These are phyloP conservation scores for Geopyxis carbonaria DNA, from an alignment of 495 filamentous ascomycete genomes.

Conservation along the genomic window DNA sequence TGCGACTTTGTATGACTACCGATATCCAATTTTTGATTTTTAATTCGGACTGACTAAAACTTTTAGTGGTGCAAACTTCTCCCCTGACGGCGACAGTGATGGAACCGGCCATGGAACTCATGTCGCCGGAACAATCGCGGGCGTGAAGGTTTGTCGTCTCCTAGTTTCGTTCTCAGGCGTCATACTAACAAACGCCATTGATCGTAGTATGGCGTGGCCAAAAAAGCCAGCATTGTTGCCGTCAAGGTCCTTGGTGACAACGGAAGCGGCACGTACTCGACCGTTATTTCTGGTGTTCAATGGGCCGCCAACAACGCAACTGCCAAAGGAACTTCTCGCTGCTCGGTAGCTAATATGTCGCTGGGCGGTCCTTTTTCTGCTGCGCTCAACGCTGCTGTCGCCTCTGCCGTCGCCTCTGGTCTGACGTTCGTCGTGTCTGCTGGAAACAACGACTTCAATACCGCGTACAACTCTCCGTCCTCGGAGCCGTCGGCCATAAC, in stretches of 20 bases:
- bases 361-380: conserved; percentile 33
- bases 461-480: conserved; percentile 37
- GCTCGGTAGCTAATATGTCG: conserved; percentile 37
- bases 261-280: conserved; percentile 39
- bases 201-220: conserved; percentile 53
- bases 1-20: too few relatives aligned
- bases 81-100: too few relatives aligned
- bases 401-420: conserved; percentile 34
- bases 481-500: conserved; percentile 34
- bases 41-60: too few relatives aligned
- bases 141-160: too few relatives aligned
- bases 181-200: conserved; percentile 32
- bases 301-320: conserved; percentile 39
- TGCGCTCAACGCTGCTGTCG: conserved; percentile 43
- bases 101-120: conserved; percentile 55
- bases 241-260: conserved; percentile 49
- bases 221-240: conserved; percentile 44
- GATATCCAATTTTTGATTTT: too few relatives aligned
- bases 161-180: too few relatives aligned
- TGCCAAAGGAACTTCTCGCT: conserved; percentile 22
- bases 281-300: conserved; percentile 44
- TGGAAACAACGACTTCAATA: conserved; percentile 42
- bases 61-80: too few relatives aligned
- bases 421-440: conserved; percentile 45
- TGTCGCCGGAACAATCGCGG: conserved; percentile 33